Percentiles rank a stretch among this genome's conserved stretches.
These are phyloP conservation scores for Botryotinia globosa DNA, from an alignment of 2,329 filamentous ascomycete genomes.

Conservation along the genomic window DNA sequence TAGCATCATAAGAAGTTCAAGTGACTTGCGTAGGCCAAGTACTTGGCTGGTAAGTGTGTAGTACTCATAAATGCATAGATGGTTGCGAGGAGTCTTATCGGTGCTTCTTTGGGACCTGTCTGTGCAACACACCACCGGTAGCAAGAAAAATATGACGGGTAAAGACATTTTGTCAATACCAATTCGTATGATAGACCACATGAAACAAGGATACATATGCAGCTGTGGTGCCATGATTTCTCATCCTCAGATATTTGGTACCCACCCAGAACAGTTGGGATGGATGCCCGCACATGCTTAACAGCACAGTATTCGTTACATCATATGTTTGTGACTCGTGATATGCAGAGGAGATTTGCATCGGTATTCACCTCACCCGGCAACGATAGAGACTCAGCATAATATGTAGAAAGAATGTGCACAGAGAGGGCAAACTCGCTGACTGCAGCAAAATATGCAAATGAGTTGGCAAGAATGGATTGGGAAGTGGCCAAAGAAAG, in stretches of 20 bases:
- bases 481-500: neutral
- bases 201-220: conserved; percentile 6
- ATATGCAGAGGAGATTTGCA: conserved; percentile 16
- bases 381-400: neutral
- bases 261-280: conserved; percentile 14
- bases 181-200: neutral
- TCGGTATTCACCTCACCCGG: neutral
- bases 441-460: conserved; percentile 10
- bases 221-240: conserved; percentile 12
- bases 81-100: neutral
- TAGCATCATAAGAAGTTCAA: conserved; percentile 2
- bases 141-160: neutral
- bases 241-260: conserved; percentile 2
- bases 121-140: conserved; percentile 8
- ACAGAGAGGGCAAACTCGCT: neutral
- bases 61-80: neutral
- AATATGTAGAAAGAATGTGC: neutral
- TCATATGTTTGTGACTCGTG: conserved; percentile 3
- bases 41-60: neutral
- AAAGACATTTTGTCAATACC: conserved; percentile 1
- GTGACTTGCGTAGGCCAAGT: neutral
- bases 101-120: neutral
- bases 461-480: conserved; percentile 7
- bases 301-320: conserved; percentile 3
- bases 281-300: conserved; percentile 10